phyloP scores from a whole-genome alignment of 768 basidiomycete species.

The Rossbeevera mucosa region DNA sequence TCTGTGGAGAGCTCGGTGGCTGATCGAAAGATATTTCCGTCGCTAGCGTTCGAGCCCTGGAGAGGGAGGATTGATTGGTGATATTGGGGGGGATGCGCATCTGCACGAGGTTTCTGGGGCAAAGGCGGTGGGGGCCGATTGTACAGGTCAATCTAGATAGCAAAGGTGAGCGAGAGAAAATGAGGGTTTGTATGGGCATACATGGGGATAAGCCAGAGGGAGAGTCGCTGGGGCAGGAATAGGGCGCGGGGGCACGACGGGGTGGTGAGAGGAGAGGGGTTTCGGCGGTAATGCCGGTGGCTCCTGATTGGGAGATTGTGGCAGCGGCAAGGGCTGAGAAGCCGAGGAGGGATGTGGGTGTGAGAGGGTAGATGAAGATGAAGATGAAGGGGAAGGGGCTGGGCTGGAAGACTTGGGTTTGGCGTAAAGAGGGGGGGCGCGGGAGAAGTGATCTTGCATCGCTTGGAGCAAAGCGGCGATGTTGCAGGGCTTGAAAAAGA shows the following conservation, averaged over 20 bases:
- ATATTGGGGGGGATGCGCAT: constrained; percentile 26
- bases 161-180: not conserved
- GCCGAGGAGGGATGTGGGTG: constrained; percentile 14
- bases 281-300: constrained; percentile 40
- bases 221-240: constrained; percentile 3
- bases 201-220: constrained; percentile 14
- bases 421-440: constrained; percentile 84
- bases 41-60: constrained; percentile 11
- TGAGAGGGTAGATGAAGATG: constrained; percentile 11
- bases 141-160: constrained; percentile 22
- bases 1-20: constrained; percentile 19
- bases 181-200: constrained; percentile 11
- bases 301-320: constrained; percentile 20
- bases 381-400: constrained; percentile 19
- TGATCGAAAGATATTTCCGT: constrained; percentile 20
- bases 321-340: constrained; percentile 20
- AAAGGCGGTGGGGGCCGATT: constrained; percentile 37
- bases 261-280: constrained; percentile 22
- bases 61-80: constrained; percentile 19
- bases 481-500: constrained; percentile 67
- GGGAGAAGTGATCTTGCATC: constrained; percentile 79
- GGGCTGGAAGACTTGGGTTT: constrained; percentile 49
- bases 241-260: constrained; percentile 17
- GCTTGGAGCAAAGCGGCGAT: constrained; percentile 69
- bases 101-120: constrained; percentile 20